Conservation (phyloP, 257 asterid genomes). For the Leonotis leonurus region DNA sequence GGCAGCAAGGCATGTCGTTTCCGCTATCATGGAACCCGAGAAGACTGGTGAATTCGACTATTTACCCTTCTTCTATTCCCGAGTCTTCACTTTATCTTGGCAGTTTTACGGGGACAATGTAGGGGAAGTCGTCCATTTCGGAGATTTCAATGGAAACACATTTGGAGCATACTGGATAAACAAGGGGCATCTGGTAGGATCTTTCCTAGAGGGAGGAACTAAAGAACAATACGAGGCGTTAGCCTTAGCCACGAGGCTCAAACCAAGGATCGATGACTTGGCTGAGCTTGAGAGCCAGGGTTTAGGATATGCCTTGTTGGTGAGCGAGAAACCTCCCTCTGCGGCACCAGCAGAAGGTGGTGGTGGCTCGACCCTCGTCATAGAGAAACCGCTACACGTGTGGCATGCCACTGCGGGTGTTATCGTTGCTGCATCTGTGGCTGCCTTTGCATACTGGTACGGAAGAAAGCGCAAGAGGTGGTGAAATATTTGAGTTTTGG, state of each 20-base stretch:
- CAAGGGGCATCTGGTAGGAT: constrained; percentile 61
- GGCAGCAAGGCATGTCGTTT: constrained; percentile 72
- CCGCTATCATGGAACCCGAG: constrained; percentile 60
- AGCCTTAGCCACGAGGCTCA: constrained; percentile 51
- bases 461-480: constrained; percentile 67
- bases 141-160: constrained; percentile 43
- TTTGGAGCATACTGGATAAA: constrained; percentile 82
- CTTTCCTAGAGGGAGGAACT: constrained; percentile 89
- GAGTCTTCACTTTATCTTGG: constrained; percentile 79
- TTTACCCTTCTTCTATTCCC: constrained; percentile 82
- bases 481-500: constrained; percentile 25
- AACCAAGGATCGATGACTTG: constrained; percentile 48
- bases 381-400: constrained; percentile 40
- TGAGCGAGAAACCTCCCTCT: constrained; percentile 18
- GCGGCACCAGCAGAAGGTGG: constrained; percentile 7
- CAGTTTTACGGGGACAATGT: constrained; percentile 76
- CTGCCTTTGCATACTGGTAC: constrained; percentile 82
- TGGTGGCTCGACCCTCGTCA: constrained; percentile 13
- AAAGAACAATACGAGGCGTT: constrained; percentile 71
- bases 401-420: constrained; percentile 89
- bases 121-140: constrained; percentile 70
- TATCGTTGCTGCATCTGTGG: constrained; percentile 62
- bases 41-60: constrained; percentile 55
- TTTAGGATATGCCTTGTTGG: constrained; percentile 44
- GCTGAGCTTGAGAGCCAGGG: constrained; percentile 60